Evolutionary conservation across 495 filamentous ascomycete genomes (phyloP).

Genomic region (Ascobolus immersus): DNA sequence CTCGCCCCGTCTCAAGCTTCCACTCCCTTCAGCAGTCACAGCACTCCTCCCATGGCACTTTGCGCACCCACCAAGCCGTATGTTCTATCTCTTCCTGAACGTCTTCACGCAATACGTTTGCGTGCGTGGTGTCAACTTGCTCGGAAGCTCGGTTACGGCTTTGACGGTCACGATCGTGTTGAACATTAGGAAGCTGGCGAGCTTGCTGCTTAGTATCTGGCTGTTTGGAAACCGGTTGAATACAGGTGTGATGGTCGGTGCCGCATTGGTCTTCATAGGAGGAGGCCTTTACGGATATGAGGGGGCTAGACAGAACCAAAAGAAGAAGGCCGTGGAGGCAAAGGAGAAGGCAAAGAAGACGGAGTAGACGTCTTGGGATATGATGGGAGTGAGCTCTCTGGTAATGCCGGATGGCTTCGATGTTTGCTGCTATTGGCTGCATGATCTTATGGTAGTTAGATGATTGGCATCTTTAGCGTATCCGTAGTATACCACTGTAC

Average conservation of each 20-base stretch:
- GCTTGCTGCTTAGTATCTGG: conserved; percentile 69
- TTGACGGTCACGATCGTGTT: conserved; percentile 87
- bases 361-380: neutral
- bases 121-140: conserved; percentile 78
- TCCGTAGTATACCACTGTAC: too few relatives aligned
- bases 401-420: too few relatives aligned
- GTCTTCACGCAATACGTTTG: conserved; percentile 81
- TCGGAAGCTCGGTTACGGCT: conserved; percentile 63
- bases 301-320: conserved; percentile 21
- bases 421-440: too few relatives aligned
- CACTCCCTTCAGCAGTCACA: neutral
- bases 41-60: conserved; percentile 4
- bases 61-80: conserved; percentile 36
- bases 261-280: conserved; percentile 60
- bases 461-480: too few relatives aligned
- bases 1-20: conserved; percentile 8
- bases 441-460: too few relatives aligned
- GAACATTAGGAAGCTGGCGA: conserved; percentile 86
- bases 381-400: too few relatives aligned
- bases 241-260: conserved; percentile 50
- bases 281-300: conserved; percentile 77
- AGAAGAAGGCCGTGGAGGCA: conserved; percentile 1
- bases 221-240: conserved; percentile 69
- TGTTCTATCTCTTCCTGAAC: conserved; percentile 51
- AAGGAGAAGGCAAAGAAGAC: conserved; percentile 4